These are phyloP conservation scores for Macrolepiota fuliginosa DNA, from an alignment of 768 basidiomycete species.

Conservation along the genomic window DNA sequence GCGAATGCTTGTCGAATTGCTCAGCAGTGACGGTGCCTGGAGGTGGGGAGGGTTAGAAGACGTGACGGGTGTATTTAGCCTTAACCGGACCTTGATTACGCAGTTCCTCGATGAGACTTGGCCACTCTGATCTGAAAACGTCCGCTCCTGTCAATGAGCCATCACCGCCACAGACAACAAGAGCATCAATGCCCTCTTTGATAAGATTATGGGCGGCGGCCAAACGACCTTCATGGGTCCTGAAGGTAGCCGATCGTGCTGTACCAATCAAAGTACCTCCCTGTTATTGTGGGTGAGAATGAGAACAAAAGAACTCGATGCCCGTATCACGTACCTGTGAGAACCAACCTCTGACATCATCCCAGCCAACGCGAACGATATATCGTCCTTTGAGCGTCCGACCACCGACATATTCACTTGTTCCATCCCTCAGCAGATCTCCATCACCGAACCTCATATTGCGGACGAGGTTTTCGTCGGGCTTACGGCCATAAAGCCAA, in stretches of 20 bases:
- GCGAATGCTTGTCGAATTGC: conserved; percentile 68
- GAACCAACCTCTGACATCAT: conserved; percentile 96
- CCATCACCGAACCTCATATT: conserved; percentile 86
- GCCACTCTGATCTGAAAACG: conserved; percentile 93
- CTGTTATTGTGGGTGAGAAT: conserved; percentile 34
- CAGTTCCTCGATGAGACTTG: conserved; percentile 71
- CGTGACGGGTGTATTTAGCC: neutral
- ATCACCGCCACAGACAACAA: conserved; percentile 97
- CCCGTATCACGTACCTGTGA: conserved; percentile 60
- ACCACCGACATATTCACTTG: conserved; percentile 66
- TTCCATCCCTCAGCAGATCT: conserved; percentile 73
- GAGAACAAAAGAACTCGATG: neutral
- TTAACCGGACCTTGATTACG: conserved; percentile 50
- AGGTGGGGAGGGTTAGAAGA: conserved; percentile 3
- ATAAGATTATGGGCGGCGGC: conserved; percentile 88
- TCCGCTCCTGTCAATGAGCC: conserved; percentile 97
- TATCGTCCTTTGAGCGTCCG: conserved; percentile 85
- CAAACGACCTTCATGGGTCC: conserved; percentile 85
- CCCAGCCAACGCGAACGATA: conserved; percentile 96
- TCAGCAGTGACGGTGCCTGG: conserved; percentile 72
- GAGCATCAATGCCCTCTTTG: conserved; percentile 95
- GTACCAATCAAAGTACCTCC: conserved; percentile 97
- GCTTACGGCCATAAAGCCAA: conserved; percentile 19
- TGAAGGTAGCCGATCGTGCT: conserved; percentile 80
- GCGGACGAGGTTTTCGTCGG: conserved; percentile 46